A percentile compares a stretch with the other conserved stretches of the same genome.
Evolutionary conservation across 345 rosid genomes (phyloP).

Genomic region (Clausena lansium): DNA sequence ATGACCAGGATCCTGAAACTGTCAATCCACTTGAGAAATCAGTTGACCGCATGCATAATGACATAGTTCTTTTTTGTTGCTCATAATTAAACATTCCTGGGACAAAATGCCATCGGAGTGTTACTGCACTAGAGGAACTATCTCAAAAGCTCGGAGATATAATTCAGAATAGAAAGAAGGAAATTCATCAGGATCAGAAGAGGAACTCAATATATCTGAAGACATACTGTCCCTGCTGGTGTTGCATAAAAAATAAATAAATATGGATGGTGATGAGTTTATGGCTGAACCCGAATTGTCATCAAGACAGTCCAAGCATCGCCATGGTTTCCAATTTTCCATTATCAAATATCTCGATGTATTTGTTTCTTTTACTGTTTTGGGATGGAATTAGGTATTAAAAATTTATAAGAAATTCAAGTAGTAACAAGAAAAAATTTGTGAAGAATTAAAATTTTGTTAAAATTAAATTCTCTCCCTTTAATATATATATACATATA

Average conservation of each 20-base stretch:
- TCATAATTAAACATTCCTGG: slow-evolving; percentile 18
- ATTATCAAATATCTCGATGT: background rate
- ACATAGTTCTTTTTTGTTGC: slow-evolving; percentile 6
- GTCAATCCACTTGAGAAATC: background rate
- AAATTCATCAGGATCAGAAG: slow-evolving; percentile 1
- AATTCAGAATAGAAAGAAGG: background rate
- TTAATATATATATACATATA: no score
- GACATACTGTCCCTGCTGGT: background rate
- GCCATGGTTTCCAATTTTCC: background rate
- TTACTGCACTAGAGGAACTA: background rate
- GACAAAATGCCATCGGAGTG: slow-evolving; percentile 2
- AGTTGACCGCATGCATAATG: background rate
- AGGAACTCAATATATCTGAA: no score
- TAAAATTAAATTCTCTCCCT: no score
- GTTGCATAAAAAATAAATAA: background rate
- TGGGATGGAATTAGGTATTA: no score
- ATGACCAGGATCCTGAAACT: slow-evolving; percentile 1
- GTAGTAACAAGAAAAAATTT: no score
- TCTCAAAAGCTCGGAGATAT: background rate
- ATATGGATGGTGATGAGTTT: background rate
- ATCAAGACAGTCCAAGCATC: background rate
- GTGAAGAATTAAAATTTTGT: no score
- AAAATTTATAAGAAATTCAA: no score
- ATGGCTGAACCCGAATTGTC: background rate
- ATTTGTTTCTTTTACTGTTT: no score